A percentile compares a stretch with the other conserved stretches of the same genome.
Conservation (phyloP, 768 basidiomycete genomes). For the Suillus alpinus region DNA sequence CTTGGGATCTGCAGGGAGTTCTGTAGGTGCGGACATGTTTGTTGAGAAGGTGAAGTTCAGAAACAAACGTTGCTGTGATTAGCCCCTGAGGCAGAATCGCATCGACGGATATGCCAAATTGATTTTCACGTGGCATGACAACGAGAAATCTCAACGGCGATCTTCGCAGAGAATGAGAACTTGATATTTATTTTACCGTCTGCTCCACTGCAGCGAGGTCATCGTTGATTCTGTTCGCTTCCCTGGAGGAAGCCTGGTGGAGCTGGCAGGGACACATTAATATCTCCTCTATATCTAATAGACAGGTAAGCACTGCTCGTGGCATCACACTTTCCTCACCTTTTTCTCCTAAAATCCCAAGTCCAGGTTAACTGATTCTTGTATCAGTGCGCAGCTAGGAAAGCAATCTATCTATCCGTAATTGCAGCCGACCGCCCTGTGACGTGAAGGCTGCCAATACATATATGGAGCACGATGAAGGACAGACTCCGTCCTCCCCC, state of each 20-base stretch:
- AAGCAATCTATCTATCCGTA: background rate
- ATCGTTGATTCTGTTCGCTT: background rate
- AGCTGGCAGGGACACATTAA: background rate
- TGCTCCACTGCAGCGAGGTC: background rate
- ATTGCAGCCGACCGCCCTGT: constrained; percentile 7
- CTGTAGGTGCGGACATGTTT: constrained; percentile 21
- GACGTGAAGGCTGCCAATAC: constrained; percentile 1
- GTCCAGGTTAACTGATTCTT: background rate
- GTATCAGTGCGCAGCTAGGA: background rate
- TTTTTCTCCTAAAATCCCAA: background rate
- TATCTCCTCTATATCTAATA: too few species aligned
- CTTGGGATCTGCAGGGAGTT: constrained; percentile 19
- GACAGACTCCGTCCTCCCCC: constrained; percentile 13
- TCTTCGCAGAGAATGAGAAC: background rate
- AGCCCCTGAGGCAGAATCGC: background rate
- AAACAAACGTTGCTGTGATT: background rate
- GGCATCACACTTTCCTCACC: background rate
- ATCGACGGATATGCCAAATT: background rate
- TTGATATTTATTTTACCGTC: background rate
- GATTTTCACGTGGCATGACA: background rate
- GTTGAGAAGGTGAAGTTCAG: background rate
- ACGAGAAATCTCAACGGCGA: background rate
- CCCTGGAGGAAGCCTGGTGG: background rate
- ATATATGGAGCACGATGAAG: constrained; percentile 6
- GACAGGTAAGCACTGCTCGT: too few species aligned